Percentiles rank a stretch among this genome's conserved stretches.
Conservation (phyloP, 352 stramenopile genomes). For the Globisporangium heterothallicum region DNA sequence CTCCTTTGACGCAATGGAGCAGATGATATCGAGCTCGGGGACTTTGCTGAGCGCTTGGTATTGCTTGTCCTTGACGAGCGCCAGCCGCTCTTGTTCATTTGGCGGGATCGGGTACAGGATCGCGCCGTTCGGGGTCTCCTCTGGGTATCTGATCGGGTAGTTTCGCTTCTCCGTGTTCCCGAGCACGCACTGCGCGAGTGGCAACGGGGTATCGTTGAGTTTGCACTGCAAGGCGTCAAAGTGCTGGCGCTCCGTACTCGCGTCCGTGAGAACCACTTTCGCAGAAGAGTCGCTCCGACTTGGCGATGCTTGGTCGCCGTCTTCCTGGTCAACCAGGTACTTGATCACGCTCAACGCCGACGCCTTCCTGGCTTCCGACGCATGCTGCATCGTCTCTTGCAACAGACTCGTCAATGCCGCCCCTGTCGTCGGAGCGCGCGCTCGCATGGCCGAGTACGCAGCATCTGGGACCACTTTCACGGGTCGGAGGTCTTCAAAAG, state of each 20-base stretch:
- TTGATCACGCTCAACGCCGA: slow-evolving; percentile 32
- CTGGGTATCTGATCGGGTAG: slow-evolving; percentile 7
- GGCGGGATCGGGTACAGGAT: not conserved
- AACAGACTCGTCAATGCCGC: slow-evolving; percentile 16
- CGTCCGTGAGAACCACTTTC: slow-evolving; percentile 5
- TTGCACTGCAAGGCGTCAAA: slow-evolving; percentile 4
- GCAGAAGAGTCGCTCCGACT: not conserved
- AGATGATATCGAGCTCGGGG: slow-evolving; percentile 37
- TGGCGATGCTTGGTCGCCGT: not conserved
- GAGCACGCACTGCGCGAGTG: slow-evolving; percentile 9
- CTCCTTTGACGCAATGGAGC: slow-evolving; percentile 45
- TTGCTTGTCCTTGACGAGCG: slow-evolving; percentile 2
- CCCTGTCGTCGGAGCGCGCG: slow-evolving; percentile 2
- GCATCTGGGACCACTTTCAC: slow-evolving; percentile 4
- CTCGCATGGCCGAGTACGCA: not conserved
- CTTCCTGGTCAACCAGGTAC: slow-evolving; percentile 22
- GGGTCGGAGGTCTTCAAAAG: slow-evolving; percentile 6
- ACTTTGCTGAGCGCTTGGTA: not conserved
- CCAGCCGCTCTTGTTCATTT: slow-evolving; percentile 2
- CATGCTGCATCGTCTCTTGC: slow-evolving; percentile 19
- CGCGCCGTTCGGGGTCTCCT: not conserved
- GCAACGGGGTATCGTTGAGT: slow-evolving; percentile 2
- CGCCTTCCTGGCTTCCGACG: slow-evolving; percentile 14
- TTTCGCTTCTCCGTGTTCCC: slow-evolving; percentile 1
- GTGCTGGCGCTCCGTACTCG: slow-evolving; percentile 7